Evolutionary conservation across 2,329 filamentous ascomycete genomes (phyloP).

Genomic region (Sporothrix protearum): DNA sequence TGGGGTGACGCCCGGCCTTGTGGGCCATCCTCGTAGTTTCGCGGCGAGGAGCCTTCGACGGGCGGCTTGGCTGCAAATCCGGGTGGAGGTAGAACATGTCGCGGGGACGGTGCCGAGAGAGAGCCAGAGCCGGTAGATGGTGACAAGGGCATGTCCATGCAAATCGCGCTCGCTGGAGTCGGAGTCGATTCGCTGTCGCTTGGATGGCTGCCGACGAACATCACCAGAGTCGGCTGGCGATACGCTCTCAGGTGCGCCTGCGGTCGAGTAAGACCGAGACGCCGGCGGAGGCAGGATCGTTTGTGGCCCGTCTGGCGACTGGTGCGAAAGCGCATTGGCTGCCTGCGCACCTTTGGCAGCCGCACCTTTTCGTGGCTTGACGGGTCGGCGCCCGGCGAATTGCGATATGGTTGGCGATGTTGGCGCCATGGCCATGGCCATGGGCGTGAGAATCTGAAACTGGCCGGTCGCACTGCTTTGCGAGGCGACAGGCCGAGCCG

Average conservation of each 20-base stretch:
- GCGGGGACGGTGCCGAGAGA: constrained; percentile 23
- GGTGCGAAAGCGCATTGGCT: background rate
- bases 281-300: background rate
- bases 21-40: constrained; percentile 10
- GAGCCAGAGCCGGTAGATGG: constrained; percentile 26
- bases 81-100: background rate
- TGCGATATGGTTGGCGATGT: constrained; percentile 7
- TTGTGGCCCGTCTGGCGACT: background rate
- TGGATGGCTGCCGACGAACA: background rate
- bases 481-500: background rate
- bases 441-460: constrained; percentile 18
- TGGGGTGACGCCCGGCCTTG: background rate
- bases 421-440: constrained; percentile 14
- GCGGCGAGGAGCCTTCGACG: constrained; percentile 8
- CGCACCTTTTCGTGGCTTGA: background rate
- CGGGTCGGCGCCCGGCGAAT: background rate
- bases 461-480: background rate
- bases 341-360: background rate
- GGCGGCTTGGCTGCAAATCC: background rate
- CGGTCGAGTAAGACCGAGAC: background rate
- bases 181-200: constrained; percentile 26
- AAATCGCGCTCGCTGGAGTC: constrained; percentile 27
- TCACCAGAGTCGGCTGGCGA: constrained; percentile 11
- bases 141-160: constrained; percentile 28
- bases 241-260: background rate